Evolutionary conservation across 2,329 filamentous ascomycete species (phyloP).

Genomic region (Monosporascus sp.): DNA sequence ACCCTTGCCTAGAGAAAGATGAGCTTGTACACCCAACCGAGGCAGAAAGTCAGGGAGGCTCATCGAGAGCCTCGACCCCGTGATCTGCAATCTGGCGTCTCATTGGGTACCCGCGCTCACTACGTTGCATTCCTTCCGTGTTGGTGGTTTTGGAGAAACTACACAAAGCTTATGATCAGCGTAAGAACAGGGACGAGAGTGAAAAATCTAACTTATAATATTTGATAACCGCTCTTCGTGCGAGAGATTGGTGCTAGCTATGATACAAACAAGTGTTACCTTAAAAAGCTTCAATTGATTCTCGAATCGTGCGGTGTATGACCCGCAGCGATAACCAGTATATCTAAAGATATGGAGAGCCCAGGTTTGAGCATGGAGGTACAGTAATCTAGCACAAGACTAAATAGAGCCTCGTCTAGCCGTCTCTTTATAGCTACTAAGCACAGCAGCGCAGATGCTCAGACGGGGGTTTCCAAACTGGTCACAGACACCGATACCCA

Average conservation of each 20-base stretch:
- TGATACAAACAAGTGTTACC: too few species aligned
- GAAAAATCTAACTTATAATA: neutral
- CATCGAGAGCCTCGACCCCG: neutral
- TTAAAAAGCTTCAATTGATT: too few species aligned
- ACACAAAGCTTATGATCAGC: neutral
- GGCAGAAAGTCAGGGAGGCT: neutral
- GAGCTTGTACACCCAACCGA: neutral
- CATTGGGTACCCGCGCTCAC: neutral
- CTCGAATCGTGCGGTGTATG: too few species aligned
- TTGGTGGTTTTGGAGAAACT: neutral
- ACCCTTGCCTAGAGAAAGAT: neutral
- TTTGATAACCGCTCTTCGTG: too few species aligned
- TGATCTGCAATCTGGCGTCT: neutral
- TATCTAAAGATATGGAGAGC: too few species aligned
- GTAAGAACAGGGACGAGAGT: neutral
- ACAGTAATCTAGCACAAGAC: too few species aligned
- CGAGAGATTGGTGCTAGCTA: too few species aligned
- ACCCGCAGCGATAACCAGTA: too few species aligned
- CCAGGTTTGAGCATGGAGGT: too few species aligned
- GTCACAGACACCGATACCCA: conserved; percentile 40
- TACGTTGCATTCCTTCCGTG: neutral
- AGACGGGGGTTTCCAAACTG: conserved; percentile 35
- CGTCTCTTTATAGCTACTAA: too few species aligned
- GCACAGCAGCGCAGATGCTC: conserved; percentile 2
- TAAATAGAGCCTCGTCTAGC: too few species aligned